Conservation (phyloP, 208 protist genomes). For the Acanthamoeba castellanii region DNA sequence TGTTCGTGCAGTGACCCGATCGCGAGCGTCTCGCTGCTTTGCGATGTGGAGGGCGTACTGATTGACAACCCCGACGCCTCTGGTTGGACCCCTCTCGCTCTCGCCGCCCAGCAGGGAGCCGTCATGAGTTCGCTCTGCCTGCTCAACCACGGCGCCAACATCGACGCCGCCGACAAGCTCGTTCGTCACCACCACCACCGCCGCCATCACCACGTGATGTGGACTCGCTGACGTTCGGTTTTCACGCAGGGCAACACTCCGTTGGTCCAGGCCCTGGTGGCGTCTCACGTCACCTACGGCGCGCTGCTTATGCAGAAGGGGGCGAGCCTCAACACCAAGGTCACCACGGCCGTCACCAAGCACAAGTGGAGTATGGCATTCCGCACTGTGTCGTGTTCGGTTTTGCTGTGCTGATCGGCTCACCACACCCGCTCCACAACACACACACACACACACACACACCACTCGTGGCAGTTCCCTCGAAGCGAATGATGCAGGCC, state of each 20-base stretch:
- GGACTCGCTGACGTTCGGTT: not conserved
- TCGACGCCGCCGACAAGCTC: constrained; percentile 4
- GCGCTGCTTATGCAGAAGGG: constrained; percentile 40
- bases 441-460: too few species aligned
- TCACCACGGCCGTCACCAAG: not conserved
- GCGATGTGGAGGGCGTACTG: not conserved
- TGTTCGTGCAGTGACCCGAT: not conserved
- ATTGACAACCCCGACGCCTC: constrained; percentile 5
- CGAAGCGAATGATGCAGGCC: not conserved
- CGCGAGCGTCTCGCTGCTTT: not conserved
- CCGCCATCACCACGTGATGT: not conserved
- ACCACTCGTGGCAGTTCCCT: not conserved
- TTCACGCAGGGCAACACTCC: constrained; percentile 12
- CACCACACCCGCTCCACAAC: too few species aligned
- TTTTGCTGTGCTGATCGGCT: not conserved
- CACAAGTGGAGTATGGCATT: not conserved
- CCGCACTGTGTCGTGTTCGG: not conserved
- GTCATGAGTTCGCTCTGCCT: constrained; percentile 27
- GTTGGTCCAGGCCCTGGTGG: constrained; percentile 11
- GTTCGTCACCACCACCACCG: not conserved
- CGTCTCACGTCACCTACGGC: not conserved
- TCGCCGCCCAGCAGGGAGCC: not conserved
- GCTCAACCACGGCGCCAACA: constrained; percentile 34
- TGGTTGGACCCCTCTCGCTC: not conserved
- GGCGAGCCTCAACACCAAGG: constrained; percentile 19